phyloP scores from a whole-genome alignment of 75 land plant species.

The Adiantum capillusveneris region DNA sequence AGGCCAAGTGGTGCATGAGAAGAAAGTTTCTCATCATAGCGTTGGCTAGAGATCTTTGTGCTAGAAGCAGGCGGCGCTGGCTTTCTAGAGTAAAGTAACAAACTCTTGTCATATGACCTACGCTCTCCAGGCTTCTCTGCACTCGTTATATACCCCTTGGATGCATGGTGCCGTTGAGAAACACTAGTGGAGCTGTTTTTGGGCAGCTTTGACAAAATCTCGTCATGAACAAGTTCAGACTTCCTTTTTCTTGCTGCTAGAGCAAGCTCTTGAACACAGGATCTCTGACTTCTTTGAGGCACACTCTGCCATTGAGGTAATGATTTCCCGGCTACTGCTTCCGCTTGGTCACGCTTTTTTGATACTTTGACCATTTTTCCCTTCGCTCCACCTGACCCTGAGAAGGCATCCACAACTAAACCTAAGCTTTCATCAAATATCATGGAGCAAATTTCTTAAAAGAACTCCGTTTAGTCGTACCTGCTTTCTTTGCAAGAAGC shows the following conservation, averaged over 20 bases:
- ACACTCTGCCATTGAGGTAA: too few species aligned
- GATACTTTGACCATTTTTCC: too few species aligned
- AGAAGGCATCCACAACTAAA: too few species aligned
- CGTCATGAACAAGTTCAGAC: background rate
- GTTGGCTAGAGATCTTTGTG: background rate
- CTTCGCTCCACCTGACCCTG: too few species aligned
- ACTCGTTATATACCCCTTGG: background rate
- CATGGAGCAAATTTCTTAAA: too few species aligned
- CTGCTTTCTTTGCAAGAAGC: background rate
- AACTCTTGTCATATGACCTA: background rate
- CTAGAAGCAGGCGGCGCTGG: background rate
- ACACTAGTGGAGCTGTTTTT: background rate
- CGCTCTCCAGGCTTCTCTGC: background rate
- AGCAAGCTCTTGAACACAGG: background rate
- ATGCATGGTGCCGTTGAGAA: background rate
- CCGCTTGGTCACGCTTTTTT: too few species aligned
- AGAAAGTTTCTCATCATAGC: constrained; percentile 1
- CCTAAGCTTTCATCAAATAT: too few species aligned
- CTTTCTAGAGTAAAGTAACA: background rate
- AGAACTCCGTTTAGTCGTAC: too few species aligned
- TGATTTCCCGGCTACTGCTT: too few species aligned
- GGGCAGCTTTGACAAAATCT: background rate
- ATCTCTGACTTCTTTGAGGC: too few species aligned
- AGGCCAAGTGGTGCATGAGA: constrained; percentile 31
- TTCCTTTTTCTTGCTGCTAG: constrained; percentile 4